Evolutionary conservation across 148 eudicot genomes (phyloP).

Genomic region (Camellia granthamiana): DNA sequence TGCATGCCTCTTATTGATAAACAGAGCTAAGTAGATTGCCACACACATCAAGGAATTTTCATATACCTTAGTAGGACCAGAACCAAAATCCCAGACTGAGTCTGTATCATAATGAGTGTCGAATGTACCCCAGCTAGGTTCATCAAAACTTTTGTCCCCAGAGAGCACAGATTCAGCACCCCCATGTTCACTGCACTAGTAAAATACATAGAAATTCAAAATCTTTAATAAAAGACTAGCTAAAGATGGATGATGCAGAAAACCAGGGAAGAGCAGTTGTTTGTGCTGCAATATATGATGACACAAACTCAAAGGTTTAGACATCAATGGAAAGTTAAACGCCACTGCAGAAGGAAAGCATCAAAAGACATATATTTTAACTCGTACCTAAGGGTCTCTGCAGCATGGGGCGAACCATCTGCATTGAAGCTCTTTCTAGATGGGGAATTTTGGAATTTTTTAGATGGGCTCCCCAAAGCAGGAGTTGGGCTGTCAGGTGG

Average conservation of each 20-base stretch:
- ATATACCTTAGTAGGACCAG: constrained; percentile 53
- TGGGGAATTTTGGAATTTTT: constrained; percentile 27
- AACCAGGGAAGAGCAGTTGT: too few relatives aligned
- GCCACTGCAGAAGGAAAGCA: background rate
- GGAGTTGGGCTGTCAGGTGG: constrained; percentile 66
- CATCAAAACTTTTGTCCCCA: constrained; percentile 62
- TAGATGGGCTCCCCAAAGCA: constrained; percentile 1
- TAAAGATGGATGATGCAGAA: background rate
- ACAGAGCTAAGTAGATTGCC: background rate
- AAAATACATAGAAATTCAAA: constrained; percentile 19
- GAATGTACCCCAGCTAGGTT: constrained; percentile 61
- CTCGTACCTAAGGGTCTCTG: constrained; percentile 56
- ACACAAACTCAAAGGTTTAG: background rate
- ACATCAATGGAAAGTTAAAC: background rate
- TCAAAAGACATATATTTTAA: background rate
- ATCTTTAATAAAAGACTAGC: background rate
- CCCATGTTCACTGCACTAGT: constrained; percentile 52
- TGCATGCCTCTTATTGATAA: constrained; percentile 3
- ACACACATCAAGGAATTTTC: background rate
- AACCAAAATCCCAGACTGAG: constrained; percentile 49
- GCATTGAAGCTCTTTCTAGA: constrained; percentile 28
- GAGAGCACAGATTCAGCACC: constrained; percentile 52
- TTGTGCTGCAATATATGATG: too few relatives aligned
- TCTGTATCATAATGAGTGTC: constrained; percentile 60
- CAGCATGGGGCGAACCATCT: constrained; percentile 62